phyloP scores from a whole-genome alignment of 306 rosid genomes.

The Heteromeles arbutifolia region DNA sequence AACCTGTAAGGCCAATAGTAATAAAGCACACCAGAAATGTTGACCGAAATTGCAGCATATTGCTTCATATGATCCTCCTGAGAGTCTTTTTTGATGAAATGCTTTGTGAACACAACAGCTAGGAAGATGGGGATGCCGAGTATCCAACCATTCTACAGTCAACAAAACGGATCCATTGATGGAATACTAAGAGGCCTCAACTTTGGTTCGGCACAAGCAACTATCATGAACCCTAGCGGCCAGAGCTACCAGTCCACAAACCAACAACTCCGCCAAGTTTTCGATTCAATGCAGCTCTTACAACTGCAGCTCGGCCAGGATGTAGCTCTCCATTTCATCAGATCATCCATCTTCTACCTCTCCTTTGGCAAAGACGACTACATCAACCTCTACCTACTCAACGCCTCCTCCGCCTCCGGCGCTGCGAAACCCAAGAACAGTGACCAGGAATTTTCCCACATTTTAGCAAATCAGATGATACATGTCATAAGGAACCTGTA shows the following conservation, averaged over 20 bases:
- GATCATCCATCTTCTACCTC: conserved; percentile 60
- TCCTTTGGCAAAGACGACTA: conserved; percentile 83
- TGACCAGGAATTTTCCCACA: conserved; percentile 34
- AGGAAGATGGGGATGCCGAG: conserved; percentile 56
- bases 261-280: conserved; percentile 78
- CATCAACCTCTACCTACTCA: conserved; percentile 40
- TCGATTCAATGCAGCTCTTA: conserved; percentile 60
- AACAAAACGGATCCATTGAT: conserved; percentile 58
- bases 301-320: conserved; percentile 45
- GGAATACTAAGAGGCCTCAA: conserved; percentile 55
- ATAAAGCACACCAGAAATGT: no score
- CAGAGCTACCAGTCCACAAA: conserved; percentile 69
- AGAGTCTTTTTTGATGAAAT: no score
- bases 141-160: conserved; percentile 41
- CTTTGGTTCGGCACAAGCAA: conserved; percentile 81
- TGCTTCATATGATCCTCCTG: no score
- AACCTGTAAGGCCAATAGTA: no score
- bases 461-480: conserved; percentile 58
- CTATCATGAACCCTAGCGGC: conserved; percentile 54
- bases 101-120: conserved; percentile 28
- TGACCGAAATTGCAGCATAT: no score
- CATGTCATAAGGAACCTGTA: conserved; percentile 57
- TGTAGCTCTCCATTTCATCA: conserved; percentile 37
- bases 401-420: conserved; percentile 8
- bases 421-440: conserved; percentile 6